Base-by-base conservation (phyloP, 2,329 filamentous ascomycete species). In the Eutypella sp. region DNA sequence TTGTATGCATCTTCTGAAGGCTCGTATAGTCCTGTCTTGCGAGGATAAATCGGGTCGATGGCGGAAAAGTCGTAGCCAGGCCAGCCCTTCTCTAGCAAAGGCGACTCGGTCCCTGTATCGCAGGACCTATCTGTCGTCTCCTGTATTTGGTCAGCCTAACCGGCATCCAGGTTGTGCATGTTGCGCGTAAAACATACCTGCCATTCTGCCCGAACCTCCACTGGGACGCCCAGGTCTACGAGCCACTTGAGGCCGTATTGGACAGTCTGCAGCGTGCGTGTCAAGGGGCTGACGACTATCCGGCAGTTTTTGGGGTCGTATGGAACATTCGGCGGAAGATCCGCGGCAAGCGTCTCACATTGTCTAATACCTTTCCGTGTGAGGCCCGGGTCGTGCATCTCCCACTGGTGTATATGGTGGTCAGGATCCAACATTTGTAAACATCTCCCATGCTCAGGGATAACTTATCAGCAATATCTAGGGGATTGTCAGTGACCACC, bases 131-230 rank as follows among this genome's bases (percentile, higher is more conserved):
- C 54, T 4, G 60, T 61, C 8, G 59, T 59, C 54, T 64, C 61
- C 61, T 64, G 24, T 27, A 10, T 19, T 22, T 2, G 5, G 13
- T 29, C 23, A 45, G 25, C 41, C 40, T 44, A n/a, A 8, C n/a
- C 42, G 46, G 46, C n/a, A 25, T 27, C 19, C 29, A 29, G 20
- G 7, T 16, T 22, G n/a, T 16, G n/a, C 27, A 13, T 11, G 16
- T 25, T n/a, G 36, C 31, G 39, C 27, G 3, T 15, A 9, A 25
- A 38, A 47, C 55, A 18, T 56, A 62, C 61, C 53, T 64, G 61
- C 61, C 61, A 64, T 48, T 64, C 61, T 2, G 61, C 61, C 33
- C 60, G 59, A 36, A 60, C 58, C 31, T 58, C 54, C 5, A 57
- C 55, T 16, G 56, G 56, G 13, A 63, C 58, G 2, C 56, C 59